A percentile compares a stretch with the other conserved stretches of the same genome.
phyloP scores from a whole-genome alignment of 139 green algal species.

The Tetradesmus lagerheimii region DNA sequence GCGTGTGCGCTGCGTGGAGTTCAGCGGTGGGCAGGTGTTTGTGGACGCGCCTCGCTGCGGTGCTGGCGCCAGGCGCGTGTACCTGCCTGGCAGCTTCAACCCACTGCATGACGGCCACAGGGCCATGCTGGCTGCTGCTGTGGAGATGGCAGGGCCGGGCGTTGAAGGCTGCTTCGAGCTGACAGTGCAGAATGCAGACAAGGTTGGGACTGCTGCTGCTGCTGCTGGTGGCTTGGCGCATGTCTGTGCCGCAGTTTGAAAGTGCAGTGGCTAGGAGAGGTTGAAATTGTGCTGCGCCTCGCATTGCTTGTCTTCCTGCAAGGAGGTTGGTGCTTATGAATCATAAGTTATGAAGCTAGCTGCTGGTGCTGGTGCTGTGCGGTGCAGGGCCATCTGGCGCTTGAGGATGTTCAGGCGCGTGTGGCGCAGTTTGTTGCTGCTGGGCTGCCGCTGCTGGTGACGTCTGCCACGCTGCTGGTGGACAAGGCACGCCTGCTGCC shows the following conservation, averaged over 20 bases:
- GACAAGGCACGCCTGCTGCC: slow-evolving; percentile 84
- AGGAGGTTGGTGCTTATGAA: too few relatives aligned
- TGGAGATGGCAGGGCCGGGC: background rate
- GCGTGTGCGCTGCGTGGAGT: slow-evolving; percentile 74
- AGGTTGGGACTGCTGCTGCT: slow-evolving; percentile 56
- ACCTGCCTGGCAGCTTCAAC: slow-evolving; percentile 94
- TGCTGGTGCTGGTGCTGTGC: background rate
- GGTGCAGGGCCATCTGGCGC: slow-evolving; percentile 64
- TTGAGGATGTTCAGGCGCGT: slow-evolving; percentile 69
- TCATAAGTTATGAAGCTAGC: too few relatives aligned
- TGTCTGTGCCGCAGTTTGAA: background rate
- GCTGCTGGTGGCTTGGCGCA: background rate
- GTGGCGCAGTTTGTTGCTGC: slow-evolving; percentile 81
- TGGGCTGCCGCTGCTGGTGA: slow-evolving; percentile 81
- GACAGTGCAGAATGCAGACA: slow-evolving; percentile 92
- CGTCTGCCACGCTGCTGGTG: slow-evolving; percentile 79
- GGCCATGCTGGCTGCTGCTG: slow-evolving; percentile 66
- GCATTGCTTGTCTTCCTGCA: too few relatives aligned
- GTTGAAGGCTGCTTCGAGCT: slow-evolving; percentile 79
- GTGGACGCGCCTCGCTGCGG: slow-evolving; percentile 73
- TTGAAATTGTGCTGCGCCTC: too few relatives aligned
- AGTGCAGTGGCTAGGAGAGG: background rate
- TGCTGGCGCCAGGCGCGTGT: slow-evolving; percentile 57
- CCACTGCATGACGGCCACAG: slow-evolving; percentile 88
- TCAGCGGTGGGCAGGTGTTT: slow-evolving; percentile 61